Evolutionary conservation across 176 grass and related monocot species (phyloP), one percentile per base, ranked within the genome.

Genomic region (Pontederia paniculata): DNA sequence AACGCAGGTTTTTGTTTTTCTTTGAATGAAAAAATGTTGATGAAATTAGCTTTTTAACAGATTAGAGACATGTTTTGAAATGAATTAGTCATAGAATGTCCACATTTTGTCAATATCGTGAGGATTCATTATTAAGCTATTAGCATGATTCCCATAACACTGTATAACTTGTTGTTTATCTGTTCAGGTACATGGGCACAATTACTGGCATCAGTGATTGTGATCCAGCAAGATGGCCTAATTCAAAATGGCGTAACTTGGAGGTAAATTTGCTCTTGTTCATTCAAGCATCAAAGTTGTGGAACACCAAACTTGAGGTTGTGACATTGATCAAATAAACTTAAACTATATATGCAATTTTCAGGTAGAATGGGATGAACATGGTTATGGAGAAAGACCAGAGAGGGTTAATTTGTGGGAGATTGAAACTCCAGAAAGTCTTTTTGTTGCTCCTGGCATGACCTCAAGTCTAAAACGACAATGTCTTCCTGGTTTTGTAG

Each of bases 201-300:
- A 80, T 93, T 55, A 74, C 80, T 58, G 81, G 80, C 28, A 82
- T 74, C 58, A 93, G 70, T 43, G 83, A 99, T 64, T 85, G 72
- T 47, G 94, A 98, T 70, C 77, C 94, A 17, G 63, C 88, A 67
- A 83, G 94, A 58, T 98, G 94, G 94, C 83, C 87, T 23, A 98
- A 85, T 73, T 98, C 94, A 55, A 98, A 88, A 67, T 98, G 94
- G 94, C 83, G 76, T 63, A 98, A 81, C 70, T 79, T 98, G 45
- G 87, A 93, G 71, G 86, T 85, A 19, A 60, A 19, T 54, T 78
- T 78, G 11, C 37, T 42, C 17, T 54, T 8, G 1, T 0, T 53
- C n/a, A n/a, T n/a, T n/a, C n/a, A n/a, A n/a, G 17, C 42, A 53
- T 60, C 21, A 21, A 37, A 48, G n/a, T n/a, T n/a, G n/a, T n/a